phyloP scores from a whole-genome alignment of 148 eudicot genomes.

The Cornus kousa region DNA sequence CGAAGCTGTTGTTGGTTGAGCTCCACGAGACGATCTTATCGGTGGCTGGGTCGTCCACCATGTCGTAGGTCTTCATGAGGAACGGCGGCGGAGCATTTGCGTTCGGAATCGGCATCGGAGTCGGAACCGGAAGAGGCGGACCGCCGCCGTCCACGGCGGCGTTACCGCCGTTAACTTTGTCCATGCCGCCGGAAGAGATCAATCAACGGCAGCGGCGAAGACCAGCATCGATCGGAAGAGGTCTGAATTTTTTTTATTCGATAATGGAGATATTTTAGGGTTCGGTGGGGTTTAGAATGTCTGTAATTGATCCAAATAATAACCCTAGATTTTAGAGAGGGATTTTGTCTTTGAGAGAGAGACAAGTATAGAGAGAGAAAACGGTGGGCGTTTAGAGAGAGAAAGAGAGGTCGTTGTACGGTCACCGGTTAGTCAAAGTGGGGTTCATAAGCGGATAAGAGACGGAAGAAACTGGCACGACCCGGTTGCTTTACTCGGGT shows the following conservation, averaged over 20 bases:
- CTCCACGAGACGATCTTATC: slow-evolving; percentile 36
- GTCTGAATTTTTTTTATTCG: no score
- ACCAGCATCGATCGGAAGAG: neutral
- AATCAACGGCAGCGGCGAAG: neutral
- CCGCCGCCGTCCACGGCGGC: slow-evolving; percentile 8
- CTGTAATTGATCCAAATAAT: neutral
- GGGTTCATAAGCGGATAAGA: no score
- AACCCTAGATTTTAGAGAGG: neutral
- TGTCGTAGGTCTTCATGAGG: slow-evolving; percentile 50
- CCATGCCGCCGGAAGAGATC: neutral
- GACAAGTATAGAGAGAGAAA: no score
- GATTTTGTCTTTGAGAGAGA: neutral
- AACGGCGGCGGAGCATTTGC: slow-evolving; percentile 47
- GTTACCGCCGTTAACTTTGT: neutral
- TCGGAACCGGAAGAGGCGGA: slow-evolving; percentile 6
- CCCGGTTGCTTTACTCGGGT: no score
- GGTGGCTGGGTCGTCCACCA: slow-evolving; percentile 46
- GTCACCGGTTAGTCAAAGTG: no score
- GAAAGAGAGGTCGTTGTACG: no score
- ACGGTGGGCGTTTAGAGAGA: no score
- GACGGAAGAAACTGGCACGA: no score
- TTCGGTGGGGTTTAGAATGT: neutral
- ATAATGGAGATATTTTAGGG: neutral
- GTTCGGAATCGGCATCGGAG: slow-evolving; percentile 29
- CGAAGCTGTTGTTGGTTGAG: slow-evolving; percentile 26